Conservation (phyloP, 305 asterid species). For the Fraxinus platypoda region DNA sequence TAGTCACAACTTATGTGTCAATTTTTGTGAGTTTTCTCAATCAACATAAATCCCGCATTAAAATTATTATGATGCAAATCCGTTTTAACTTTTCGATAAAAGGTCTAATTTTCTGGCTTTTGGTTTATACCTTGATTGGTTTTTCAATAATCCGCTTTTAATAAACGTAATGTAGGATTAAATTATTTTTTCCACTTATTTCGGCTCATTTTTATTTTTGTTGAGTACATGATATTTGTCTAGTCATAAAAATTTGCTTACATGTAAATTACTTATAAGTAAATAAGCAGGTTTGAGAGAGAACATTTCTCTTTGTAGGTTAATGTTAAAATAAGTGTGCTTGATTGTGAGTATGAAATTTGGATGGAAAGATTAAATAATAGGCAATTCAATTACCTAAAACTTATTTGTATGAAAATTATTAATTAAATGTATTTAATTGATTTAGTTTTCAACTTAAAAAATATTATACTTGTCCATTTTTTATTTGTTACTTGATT, state of each 20-base stretch:
- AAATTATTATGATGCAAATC: neutral
- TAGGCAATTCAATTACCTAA: no score
- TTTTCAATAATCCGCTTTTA: neutral
- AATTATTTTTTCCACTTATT: no score
- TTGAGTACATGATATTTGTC: neutral
- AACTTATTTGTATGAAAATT: no score
- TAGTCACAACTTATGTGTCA: no score
- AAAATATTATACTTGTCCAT: no score
- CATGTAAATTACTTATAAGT: no score
- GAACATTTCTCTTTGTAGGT: neutral
- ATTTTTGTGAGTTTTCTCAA: neutral
- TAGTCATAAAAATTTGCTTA: neutral
- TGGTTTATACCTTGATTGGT: neutral
- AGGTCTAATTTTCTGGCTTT: neutral
- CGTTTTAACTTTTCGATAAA: neutral
- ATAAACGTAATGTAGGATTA: neutral
- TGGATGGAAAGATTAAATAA: no score
- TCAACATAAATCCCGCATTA: neutral
- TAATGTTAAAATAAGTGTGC: no score
- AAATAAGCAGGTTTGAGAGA: neutral
- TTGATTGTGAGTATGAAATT: no score
- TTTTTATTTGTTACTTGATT: no score
- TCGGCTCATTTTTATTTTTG: neutral
- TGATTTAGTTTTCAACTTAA: no score
- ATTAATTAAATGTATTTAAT: no score